Conservation (phyloP, 2,329 filamentous ascomycete genomes). For the Aspergillus ibericus region DNA sequence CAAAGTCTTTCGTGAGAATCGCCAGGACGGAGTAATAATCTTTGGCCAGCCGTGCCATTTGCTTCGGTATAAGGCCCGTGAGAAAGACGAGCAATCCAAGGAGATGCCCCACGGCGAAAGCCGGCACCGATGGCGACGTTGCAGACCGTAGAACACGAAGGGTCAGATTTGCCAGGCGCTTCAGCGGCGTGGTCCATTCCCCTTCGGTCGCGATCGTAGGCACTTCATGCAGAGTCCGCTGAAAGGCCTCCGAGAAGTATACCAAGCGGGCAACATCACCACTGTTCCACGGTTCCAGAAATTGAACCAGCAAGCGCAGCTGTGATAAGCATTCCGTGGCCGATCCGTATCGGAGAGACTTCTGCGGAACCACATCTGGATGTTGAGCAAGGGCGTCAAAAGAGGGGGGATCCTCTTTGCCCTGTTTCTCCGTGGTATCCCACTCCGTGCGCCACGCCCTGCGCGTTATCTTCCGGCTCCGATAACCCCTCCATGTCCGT, state of each 20-base stretch:
- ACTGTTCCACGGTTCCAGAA: constrained; percentile 56
- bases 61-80: constrained; percentile 40
- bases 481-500: constrained; percentile 77
- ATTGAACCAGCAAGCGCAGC: constrained; percentile 67
- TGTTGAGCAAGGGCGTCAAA: constrained; percentile 38
- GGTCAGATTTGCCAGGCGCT: constrained; percentile 38
- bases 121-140: constrained; percentile 19
- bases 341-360: constrained; percentile 34
- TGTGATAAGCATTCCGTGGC: constrained; percentile 48
- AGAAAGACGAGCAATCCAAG: constrained; percentile 39
- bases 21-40: constrained; percentile 44
- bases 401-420: constrained; percentile 29
- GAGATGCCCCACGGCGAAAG: constrained; percentile 31
- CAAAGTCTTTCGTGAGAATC: constrained; percentile 32
- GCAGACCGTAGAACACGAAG: constrained; percentile 35
- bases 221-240: constrained; percentile 38
- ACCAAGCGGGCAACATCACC: constrained; percentile 43
- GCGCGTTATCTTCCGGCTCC: constrained; percentile 59
- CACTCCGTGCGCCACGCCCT: constrained; percentile 60
- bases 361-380: constrained; percentile 52
- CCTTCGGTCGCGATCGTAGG: constrained; percentile 40
- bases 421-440: constrained; percentile 57
- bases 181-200: constrained; percentile 43
- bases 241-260: constrained; percentile 46
- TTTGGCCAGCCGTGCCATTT: constrained; percentile 38